Conservation (phyloP, 306 rosid species). For the Delonix regia region DNA sequence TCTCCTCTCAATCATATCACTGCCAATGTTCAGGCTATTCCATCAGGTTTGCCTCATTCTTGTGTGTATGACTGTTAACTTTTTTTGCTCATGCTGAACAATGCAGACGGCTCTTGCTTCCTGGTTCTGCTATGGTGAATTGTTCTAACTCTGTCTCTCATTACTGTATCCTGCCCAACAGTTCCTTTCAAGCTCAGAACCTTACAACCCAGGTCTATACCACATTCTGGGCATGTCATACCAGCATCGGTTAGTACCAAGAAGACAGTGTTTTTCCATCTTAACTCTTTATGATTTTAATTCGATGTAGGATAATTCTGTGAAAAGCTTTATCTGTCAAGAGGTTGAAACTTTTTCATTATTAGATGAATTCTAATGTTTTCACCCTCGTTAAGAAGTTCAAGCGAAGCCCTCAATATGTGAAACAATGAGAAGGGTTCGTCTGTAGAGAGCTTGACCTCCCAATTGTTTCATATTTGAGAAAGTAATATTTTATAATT, state of each 20-base stretch:
- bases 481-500: neutral
- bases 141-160: slow-evolving; percentile 1
- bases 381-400: neutral
- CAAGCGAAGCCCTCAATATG: neutral
- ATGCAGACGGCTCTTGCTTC: neutral
- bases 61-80: slow-evolving; percentile 1
- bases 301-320: neutral
- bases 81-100: neutral
- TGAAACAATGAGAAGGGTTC: neutral
- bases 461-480: neutral
- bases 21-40: slow-evolving; percentile 44
- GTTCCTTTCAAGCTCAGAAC: slow-evolving; percentile 60
- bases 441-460: neutral
- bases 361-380: neutral
- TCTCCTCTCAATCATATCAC: slow-evolving; percentile 46
- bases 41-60: slow-evolving; percentile 52
- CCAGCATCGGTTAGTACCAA: slow-evolving; percentile 48
- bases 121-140: slow-evolving; percentile 16
- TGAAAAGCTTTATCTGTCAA: neutral
- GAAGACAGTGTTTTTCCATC: neutral
- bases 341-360: neutral
- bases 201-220: slow-evolving; percentile 38
- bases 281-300: neutral
- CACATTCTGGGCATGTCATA: slow-evolving; percentile 37
- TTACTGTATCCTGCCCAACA: slow-evolving; percentile 37